These are phyloP conservation scores for Xylaria bambusicola DNA, from an alignment of 495 filamentous ascomycete species.

Conservation along the genomic window DNA sequence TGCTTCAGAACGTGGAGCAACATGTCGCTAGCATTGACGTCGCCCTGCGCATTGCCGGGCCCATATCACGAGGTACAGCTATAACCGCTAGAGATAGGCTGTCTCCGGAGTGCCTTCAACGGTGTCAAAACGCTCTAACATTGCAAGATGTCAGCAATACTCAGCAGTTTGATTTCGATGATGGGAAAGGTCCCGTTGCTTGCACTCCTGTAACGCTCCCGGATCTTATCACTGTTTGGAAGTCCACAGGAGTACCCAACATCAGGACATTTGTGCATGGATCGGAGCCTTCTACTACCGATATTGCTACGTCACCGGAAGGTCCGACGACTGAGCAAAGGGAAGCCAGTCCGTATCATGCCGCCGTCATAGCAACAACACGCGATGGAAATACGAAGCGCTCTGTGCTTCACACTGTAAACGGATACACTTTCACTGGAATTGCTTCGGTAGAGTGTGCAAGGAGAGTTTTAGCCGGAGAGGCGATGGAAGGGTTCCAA, in stretches of 20 bases:
- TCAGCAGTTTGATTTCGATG: slow-evolving; percentile 10
- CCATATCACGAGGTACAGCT: slow-evolving; percentile 8
- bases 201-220: slow-evolving; percentile 9
- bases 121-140: background rate
- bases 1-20: background rate
- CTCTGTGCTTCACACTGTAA: slow-evolving; percentile 9
- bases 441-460: slow-evolving; percentile 5
- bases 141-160: slow-evolving; percentile 2
- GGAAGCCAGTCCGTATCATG: slow-evolving; percentile 1
- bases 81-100: slow-evolving; percentile 1
- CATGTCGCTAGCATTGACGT: background rate
- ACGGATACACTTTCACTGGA: slow-evolving; percentile 9
- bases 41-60: background rate
- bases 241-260: background rate
- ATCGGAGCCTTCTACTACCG: slow-evolving; percentile 1
- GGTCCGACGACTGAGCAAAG: slow-evolving; percentile 8
- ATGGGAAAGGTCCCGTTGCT: background rate
- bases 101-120: slow-evolving; percentile 8
- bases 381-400: background rate
- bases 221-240: slow-evolving; percentile 11
- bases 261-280: slow-evolving; percentile 1
- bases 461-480: background rate
- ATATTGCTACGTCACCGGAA: slow-evolving; percentile 1
- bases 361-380: slow-evolving; percentile 1
- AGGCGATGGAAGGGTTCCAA: slow-evolving; percentile 5